Evolutionary conservation across 169 alveolate species (phyloP).

Genomic region (Theileria annulata): DNA sequence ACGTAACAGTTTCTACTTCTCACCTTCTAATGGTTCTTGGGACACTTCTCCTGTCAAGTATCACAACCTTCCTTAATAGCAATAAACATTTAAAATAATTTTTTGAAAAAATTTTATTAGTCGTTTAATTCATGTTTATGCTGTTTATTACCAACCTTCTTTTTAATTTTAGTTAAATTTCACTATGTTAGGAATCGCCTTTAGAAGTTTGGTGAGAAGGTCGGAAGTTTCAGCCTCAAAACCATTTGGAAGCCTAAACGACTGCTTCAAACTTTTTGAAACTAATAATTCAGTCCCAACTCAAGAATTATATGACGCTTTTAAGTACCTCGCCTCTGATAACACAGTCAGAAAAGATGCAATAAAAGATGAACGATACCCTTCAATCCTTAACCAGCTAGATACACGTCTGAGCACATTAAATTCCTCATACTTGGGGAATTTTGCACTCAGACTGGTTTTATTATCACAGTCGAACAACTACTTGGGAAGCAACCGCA

Average conservation of each 20-base stretch:
- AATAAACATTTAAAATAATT: conserved; percentile 1
- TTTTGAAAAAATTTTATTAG: not conserved
- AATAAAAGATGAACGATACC: conserved; percentile 37
- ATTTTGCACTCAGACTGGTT: conserved; percentile 53
- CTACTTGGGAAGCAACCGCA: not conserved
- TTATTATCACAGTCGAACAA: conserved; percentile 21
- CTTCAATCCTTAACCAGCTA: conserved; percentile 54
- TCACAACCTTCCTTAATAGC: conserved; percentile 12
- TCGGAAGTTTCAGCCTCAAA: conserved; percentile 4
- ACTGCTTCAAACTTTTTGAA: conserved; percentile 54
- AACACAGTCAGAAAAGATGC: conserved; percentile 24
- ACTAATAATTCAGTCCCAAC: conserved; percentile 24
- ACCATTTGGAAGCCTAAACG: conserved; percentile 47
- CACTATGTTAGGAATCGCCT: conserved; percentile 27
- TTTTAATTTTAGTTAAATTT: not conserved
- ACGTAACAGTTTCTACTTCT: not conserved
- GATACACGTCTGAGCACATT: conserved; percentile 59
- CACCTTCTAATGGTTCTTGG: conserved; percentile 18
- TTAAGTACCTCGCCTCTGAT: conserved; percentile 40
- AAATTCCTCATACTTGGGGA: conserved; percentile 63
- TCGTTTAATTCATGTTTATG: not conserved
- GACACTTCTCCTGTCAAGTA: conserved; percentile 1
- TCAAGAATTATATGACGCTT: conserved; percentile 53
- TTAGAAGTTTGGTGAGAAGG: conserved; percentile 13
- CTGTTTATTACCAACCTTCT: not conserved